Percentiles rank a stretch among this genome's conserved stretches.
Conservation (phyloP, 2,329 filamentous ascomycete genomes). For the Bipolaris zeicola region DNA sequence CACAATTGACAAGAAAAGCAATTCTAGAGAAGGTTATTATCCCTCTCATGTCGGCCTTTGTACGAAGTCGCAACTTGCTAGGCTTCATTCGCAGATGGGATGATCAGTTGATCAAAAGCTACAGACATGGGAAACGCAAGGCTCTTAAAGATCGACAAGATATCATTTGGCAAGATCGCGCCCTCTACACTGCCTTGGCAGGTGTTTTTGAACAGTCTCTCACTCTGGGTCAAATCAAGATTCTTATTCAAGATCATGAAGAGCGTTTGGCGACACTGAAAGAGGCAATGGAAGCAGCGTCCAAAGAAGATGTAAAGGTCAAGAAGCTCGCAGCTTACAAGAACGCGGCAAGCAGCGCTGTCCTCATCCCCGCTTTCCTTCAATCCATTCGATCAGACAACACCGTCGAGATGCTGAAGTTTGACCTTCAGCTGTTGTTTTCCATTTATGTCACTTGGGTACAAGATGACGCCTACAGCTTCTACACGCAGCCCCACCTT, state of each 20-base stretch:
- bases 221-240: constrained; percentile 40
- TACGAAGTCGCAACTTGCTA: constrained; percentile 41
- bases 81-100: constrained; percentile 47
- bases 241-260: constrained; percentile 37
- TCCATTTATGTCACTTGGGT: constrained; percentile 28
- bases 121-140: constrained; percentile 23
- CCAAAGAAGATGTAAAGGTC: constrained; percentile 22
- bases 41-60: constrained; percentile 43
- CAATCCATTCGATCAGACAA: constrained; percentile 34
- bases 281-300: constrained; percentile 16
- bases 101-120: constrained; percentile 33
- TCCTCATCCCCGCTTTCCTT: constrained; percentile 38
- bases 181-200: constrained; percentile 29
- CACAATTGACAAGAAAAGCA: not conserved
- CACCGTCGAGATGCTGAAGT: constrained; percentile 25
- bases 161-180: constrained; percentile 40
- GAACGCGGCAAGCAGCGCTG: constrained; percentile 34
- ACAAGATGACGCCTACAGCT: constrained; percentile 25
- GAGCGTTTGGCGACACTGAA: constrained; percentile 25
- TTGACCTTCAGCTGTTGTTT: constrained; percentile 32
- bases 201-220: constrained; percentile 39
- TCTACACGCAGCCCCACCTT: constrained; percentile 21
- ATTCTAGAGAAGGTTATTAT: constrained; percentile 31
- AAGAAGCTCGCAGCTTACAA: constrained; percentile 28
- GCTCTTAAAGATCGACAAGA: constrained; percentile 22